Percentiles rank a stretch among this genome's conserved stretches.
phyloP scores from a whole-genome alignment of 2,329 filamentous ascomycete species.

The Alternaria tenuissima region DNA sequence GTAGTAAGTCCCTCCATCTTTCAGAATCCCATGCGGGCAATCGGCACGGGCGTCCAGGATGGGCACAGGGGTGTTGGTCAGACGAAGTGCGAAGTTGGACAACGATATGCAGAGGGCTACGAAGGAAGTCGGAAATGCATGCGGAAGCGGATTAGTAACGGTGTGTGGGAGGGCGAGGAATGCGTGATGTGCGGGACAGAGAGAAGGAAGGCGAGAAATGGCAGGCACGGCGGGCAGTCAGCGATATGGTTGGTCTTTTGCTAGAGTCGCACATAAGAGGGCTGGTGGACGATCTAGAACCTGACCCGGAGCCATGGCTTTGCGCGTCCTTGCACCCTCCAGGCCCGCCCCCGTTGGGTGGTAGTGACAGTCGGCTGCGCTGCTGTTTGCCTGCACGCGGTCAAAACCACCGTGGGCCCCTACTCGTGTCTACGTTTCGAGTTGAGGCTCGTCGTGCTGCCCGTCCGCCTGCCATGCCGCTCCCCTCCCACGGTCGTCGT shows the following conservation, averaged over 20 bases:
- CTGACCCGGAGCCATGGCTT: slow-evolving; percentile 35
- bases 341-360: slow-evolving; percentile 4
- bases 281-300: slow-evolving; percentile 46
- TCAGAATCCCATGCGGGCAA: slow-evolving; percentile 36
- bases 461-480: background rate
- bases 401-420: background rate
- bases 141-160: slow-evolving; percentile 32
- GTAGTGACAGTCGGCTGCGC: background rate
- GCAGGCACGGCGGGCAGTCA: slow-evolving; percentile 23
- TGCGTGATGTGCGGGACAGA: slow-evolving; percentile 30
- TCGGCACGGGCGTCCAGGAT: slow-evolving; percentile 25
- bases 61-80: slow-evolving; percentile 17
- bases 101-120: slow-evolving; percentile 11
- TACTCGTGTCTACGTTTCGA: background rate
- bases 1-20: slow-evolving; percentile 41
- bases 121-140: slow-evolving; percentile 29
- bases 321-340: slow-evolving; percentile 28
- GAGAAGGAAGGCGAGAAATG: slow-evolving; percentile 37
- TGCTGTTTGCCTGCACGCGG: slow-evolving; percentile 1
- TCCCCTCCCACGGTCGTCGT: background rate
- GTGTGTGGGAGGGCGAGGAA: slow-evolving; percentile 30
- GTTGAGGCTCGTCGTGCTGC: background rate
- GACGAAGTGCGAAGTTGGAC: slow-evolving; percentile 17
- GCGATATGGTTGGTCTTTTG: slow-evolving; percentile 41
- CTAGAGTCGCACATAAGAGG: slow-evolving; percentile 37